These are phyloP conservation scores for Rhizopogon rudus DNA, from an alignment of 768 basidiomycete genomes.

Conservation along the genomic window DNA sequence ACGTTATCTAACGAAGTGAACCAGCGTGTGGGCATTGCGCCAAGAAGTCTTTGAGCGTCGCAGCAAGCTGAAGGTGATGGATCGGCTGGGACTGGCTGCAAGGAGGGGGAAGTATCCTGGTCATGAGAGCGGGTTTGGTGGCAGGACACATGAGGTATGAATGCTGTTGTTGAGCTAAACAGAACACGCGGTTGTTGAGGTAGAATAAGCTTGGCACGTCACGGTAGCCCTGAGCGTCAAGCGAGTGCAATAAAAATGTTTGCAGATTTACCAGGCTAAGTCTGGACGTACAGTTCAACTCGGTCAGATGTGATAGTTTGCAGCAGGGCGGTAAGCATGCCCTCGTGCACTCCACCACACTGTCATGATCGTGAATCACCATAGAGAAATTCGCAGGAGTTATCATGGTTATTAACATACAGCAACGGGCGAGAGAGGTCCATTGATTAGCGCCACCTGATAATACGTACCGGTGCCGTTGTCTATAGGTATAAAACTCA, in stretches of 20 bases:
- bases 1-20: conserved; percentile 59
- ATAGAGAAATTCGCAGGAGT: too few species aligned
- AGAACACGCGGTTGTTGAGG: conserved; percentile 87
- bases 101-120: conserved; percentile 63
- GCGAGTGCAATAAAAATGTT: not conserved
- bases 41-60: conserved; percentile 67
- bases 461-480: too few species aligned
- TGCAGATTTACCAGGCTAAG: not conserved
- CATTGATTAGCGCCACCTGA: too few species aligned
- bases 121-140: conserved; percentile 34
- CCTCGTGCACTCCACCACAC: conserved; percentile 53
- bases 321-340: conserved; percentile 76
- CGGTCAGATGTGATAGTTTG: conserved; percentile 79
- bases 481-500: too few species aligned
- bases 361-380: too few species aligned
- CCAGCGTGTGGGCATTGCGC: conserved; percentile 72
- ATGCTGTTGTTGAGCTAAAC: not conserved
- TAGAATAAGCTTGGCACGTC: conserved; percentile 84
- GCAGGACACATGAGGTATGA: conserved; percentile 45
- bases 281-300: conserved; percentile 63
- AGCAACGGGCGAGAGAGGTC: too few species aligned
- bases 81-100: conserved; percentile 57
- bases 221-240: conserved; percentile 49
- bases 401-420: too few species aligned
- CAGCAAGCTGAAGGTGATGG: conserved; percentile 74